phyloP scores from a whole-genome alignment of 768 basidiomycete genomes.

The Mycena vulgaris region DNA sequence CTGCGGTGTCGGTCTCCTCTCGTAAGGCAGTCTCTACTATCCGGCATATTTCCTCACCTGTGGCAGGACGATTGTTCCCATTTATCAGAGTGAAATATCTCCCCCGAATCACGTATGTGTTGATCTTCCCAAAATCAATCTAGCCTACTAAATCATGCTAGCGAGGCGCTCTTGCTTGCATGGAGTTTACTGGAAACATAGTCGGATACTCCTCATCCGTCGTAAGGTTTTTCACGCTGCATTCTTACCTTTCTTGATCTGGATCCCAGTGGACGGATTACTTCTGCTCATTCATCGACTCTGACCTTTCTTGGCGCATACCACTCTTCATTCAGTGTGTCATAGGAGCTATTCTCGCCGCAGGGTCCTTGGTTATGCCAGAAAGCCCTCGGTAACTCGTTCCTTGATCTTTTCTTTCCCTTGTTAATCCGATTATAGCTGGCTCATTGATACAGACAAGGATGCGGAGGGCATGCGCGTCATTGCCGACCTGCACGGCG shows the following conservation, averaged over 20 bases:
- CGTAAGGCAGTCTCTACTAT: constrained; percentile 65
- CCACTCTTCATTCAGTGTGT: constrained; percentile 92
- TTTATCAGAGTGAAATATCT: constrained; percentile 96
- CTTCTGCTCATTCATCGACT: constrained; percentile 90
- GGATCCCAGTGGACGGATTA: constrained; percentile 89
- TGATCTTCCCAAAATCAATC: constrained; percentile 11
- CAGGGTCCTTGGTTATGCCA: constrained; percentile 87
- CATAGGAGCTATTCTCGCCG: constrained; percentile 85
- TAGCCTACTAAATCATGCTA: constrained; percentile 46
- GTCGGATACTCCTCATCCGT: constrained; percentile 92
- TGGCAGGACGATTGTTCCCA: constrained; percentile 90
- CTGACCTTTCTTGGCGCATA: constrained; percentile 91
- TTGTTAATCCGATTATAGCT: constrained; percentile 61
- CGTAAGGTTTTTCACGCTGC: constrained; percentile 62
- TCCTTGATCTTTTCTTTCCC: neutral
- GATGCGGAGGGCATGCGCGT: constrained; percentile 89
- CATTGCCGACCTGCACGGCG: constrained; percentile 91
- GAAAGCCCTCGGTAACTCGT: constrained; percentile 85
- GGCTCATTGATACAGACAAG: constrained; percentile 90
- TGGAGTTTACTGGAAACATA: constrained; percentile 96
- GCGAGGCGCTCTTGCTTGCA: constrained; percentile 93
- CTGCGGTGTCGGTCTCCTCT: constrained; percentile 91
- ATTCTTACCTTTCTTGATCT: constrained; percentile 16
- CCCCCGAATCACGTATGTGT: constrained; percentile 86
- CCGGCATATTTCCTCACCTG: constrained; percentile 18